Evolutionary conservation across 805 yeast species (phyloP), one percentile per base, ranked within the genome.

Genomic region (Wickerhamiella dianesei): DNA sequence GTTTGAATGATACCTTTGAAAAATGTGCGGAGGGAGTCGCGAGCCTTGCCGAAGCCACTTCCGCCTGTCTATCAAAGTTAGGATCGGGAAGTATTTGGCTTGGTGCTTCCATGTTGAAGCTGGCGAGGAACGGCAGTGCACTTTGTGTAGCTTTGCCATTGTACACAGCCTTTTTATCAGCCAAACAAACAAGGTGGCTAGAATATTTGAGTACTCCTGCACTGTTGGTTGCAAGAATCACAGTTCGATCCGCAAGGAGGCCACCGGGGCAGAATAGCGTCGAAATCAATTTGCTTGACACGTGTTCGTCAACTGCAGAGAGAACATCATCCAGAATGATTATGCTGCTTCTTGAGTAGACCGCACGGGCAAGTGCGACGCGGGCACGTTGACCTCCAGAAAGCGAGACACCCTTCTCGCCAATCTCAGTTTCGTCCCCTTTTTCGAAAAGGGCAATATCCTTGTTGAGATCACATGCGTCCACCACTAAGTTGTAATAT

Each of bases 351-450:
- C 96, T 73, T n/a, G 94, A 74, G 61, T 88, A 88, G 9, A 88
- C 94, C 9, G 96, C 95, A 61, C 96, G 75, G 0, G 96, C 96
- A 45, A 88, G 72, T 0, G 94, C 79, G 39, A 88, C 70, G 62
- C 96, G 76, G 0, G 96, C 96, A 70, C 87, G 87, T 64, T 88
- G 96, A 36, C 96, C 96, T 44, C 96, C 96, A 36, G 94, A 82
- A 47, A 88, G 68, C n/a, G 95, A 82, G 45, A 88, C 85, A 54
- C 96, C 96, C 66, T 87, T 87, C 66, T 88, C 96, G 55, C 96
- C 96, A 50, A 88, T 95, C 57, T 82, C 74, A 3, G 96, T 88
- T 44, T 69, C 69, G 63, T 88, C 96, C 48, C 95, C 95, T 59
- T 82, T 81, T 2, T 94, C 82, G 47, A 88, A 71, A 16, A 77